phyloP scores from a whole-genome alignment of 1,284 basidiomycete species.

The Ustilago tritici region DNA sequence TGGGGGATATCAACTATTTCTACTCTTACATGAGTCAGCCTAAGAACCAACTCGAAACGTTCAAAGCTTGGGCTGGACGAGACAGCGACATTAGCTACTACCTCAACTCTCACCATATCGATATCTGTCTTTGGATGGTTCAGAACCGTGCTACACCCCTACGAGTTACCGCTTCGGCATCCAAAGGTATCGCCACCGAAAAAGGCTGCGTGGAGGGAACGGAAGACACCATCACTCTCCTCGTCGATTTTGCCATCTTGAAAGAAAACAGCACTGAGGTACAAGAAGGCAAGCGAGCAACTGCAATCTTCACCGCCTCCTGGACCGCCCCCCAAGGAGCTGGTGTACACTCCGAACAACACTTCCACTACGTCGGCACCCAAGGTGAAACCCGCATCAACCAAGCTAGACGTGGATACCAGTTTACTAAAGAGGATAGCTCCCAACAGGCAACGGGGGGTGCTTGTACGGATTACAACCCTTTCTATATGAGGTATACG shows the following conservation, averaged over 20 bases:
- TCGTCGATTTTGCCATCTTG: constrained; percentile 88
- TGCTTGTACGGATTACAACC: constrained; percentile 75
- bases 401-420: constrained; percentile 92
- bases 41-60: constrained; percentile 91
- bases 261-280: constrained; percentile 76
- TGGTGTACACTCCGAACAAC: constrained; percentile 82
- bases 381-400: constrained; percentile 90
- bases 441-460: constrained; percentile 77
- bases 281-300: constrained; percentile 73
- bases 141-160: constrained; percentile 77
- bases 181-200: constrained; percentile 88
- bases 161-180: constrained; percentile 86
- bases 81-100: constrained; percentile 82
- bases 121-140: constrained; percentile 79
- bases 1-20: constrained; percentile 90
- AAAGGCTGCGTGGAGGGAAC: constrained; percentile 86
- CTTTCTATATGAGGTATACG: constrained; percentile 96
- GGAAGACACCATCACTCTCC: constrained; percentile 92
- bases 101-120: constrained; percentile 90
- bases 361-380: constrained; percentile 75
- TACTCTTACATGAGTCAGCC: constrained; percentile 85
- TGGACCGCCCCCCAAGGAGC: constrained; percentile 72
- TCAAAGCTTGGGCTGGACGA: constrained; percentile 92
- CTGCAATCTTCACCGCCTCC: constrained; percentile 85
- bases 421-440: constrained; percentile 82